Base-by-base conservation (phyloP, 2,329 filamentous ascomycete genomes). In the Trichoderma sp. region DNA sequence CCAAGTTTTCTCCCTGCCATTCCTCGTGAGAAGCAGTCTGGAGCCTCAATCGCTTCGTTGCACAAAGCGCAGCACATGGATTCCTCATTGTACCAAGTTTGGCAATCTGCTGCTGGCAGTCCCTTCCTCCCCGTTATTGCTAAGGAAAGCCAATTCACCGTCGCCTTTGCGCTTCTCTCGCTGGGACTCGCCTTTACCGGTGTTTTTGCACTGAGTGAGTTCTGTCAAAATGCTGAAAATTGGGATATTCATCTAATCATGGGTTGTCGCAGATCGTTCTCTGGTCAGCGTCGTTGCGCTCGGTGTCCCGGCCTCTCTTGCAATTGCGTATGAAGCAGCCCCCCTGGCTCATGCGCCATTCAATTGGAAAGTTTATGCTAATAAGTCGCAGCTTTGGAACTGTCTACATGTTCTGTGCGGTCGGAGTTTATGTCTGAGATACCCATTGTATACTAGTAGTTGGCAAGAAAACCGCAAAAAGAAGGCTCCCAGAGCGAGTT, bases 331-430 rank as follows among this genome's bases (percentile, higher is more conserved):
- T 79, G 93, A 84, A 51, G 36, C 47, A 34, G 11, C 57, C 32
- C 36, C 47, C 47, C 43, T 18, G 12, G 9, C 15, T 32, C 6
- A 39, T 36, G 62, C 67, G 34, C 21, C 26, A 39, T n/a, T 9
- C 18, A 64, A 21, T 63, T 73, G 56, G 76, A 72, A 39, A 57
- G 71, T 36, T 73, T 15, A 47, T 57, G 68, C 80, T 80, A 69
- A 77, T 30, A 14, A 34, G 2, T n/a, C 24, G 12, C 79, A 98
- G 95, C 65, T 93, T 97, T 82, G 96, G 96, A 77, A 92, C 95
- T 65, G 94, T 99, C 60, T 98, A 96, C 84, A 97, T 98, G 92
- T 98, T 99, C 84, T 99, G 96, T 84, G 96, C 95, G 73, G 96
- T 96, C 81, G 96, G 96, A 81, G 96, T 99, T 80, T 98, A 99